Conservation (phyloP, 2,329 filamentous ascomycete genomes). For the Diaporthe longicolla region DNA sequence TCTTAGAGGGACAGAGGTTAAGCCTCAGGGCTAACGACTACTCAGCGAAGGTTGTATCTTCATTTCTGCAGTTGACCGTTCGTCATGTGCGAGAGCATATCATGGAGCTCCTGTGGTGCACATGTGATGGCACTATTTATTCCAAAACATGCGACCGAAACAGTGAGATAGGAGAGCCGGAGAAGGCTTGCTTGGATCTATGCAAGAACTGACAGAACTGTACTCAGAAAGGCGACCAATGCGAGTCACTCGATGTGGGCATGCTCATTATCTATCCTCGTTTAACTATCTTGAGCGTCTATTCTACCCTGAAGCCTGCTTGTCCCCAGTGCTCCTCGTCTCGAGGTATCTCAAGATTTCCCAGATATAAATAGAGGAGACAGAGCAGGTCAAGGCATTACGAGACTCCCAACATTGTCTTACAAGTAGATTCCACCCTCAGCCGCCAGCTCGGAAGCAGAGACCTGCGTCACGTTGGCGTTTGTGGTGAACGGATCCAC, state of each 20-base stretch:
- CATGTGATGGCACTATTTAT: no score
- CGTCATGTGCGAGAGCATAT: no score
- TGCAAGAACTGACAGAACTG: no score
- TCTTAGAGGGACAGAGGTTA: no score
- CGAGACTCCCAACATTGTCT: neutral
- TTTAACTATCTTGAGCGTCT: neutral
- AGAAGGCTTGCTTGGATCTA: no score
- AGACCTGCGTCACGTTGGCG: conserved; percentile 45
- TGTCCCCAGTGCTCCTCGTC: neutral
- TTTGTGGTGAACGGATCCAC: conserved; percentile 56
- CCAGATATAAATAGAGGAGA: neutral
- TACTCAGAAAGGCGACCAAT: neutral
- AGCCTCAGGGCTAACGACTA: no score
- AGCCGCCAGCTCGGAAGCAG: conserved; percentile 15
- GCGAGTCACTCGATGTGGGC: neutral
- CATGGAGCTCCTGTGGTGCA: no score
- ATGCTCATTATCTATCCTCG: neutral
- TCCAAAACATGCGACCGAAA: no score
- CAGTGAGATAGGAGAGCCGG: no score
- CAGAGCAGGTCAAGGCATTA: neutral
- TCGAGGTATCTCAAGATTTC: neutral
- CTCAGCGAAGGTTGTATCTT: no score
- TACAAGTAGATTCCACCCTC: conserved; percentile 27
- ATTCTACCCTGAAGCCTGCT: neutral
- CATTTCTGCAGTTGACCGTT: no score